Evolutionary conservation across 306 rosid genomes (phyloP), one percentile per base, ranked within the genome.

Genomic region (Abrus precatorius): DNA sequence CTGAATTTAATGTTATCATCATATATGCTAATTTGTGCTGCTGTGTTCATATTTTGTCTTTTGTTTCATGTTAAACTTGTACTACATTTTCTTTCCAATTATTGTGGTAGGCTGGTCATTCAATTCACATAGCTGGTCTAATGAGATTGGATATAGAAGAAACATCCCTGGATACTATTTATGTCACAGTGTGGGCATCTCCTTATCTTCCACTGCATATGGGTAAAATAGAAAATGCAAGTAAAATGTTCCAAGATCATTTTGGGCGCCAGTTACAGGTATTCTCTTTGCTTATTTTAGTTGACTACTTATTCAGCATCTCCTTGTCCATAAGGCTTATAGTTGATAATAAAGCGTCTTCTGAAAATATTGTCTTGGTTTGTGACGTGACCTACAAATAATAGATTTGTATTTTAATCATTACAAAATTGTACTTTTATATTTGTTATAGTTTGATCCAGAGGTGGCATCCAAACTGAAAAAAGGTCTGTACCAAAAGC

Each of bases 261-360:
- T 93, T 95, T 84, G 98, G 99, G 13, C 84, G 50, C 82, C 99
- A 91, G 61, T 86, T 95, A 72, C 99, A 93, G 97, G 99, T 93
- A 91, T 62, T 78, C n/a, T 12, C 83, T 68, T 56, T 59, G 9
- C 36, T 76, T 59, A 61, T 57, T 61, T 27, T 47, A 36, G 56
- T 83, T 72, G 41, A 34, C 75, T 36, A 9, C 72, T 59, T 74
- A 69, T 49, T 69, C 47, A 49, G 43, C 44, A 75, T 74, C 55
- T 7, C 12, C 69, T 73, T 30, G 33, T 43, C 61, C 61, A 9
- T 41, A 59, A 48, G 47, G 60, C 68, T 52, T 54, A 20, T 20
- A 64, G 64, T 27, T 71, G 52, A 8, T 43, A 53, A 47, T 52
- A 6, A 32, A 53, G 30, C 54, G 30, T 72, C 14, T 40, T 81